phyloP scores from a whole-genome alignment of 1,284 basidiomycete genomes.

The Bjerkandera adusta region DNA sequence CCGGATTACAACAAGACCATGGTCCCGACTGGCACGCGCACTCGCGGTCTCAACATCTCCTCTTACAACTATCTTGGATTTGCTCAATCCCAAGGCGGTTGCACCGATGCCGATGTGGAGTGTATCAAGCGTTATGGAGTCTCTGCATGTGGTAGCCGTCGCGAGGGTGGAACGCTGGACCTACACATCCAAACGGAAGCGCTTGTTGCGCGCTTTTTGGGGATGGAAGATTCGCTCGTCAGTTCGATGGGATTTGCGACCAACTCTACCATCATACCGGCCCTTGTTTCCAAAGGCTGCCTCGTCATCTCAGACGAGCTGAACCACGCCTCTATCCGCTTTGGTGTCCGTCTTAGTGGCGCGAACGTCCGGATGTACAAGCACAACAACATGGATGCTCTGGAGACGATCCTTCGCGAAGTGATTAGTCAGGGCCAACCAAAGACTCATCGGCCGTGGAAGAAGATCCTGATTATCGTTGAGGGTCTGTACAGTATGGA shows the following conservation, averaged over 20 bases:
- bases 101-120: slow-evolving; percentile 91
- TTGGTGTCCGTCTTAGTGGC: slow-evolving; percentile 88
- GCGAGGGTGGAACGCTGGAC: slow-evolving; percentile 85
- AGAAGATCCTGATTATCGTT: slow-evolving; percentile 95
- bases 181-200: slow-evolving; percentile 83
- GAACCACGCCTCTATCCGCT: slow-evolving; percentile 95
- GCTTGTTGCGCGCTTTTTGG: slow-evolving; percentile 88
- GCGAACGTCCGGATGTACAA: slow-evolving; percentile 93
- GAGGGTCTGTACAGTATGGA: slow-evolving; percentile 99
- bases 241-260: slow-evolving; percentile 98
- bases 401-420: slow-evolving; percentile 86
- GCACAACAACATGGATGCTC: slow-evolving; percentile 90
- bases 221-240: slow-evolving; percentile 86
- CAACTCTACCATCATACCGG: slow-evolving; percentile 95
- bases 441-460: slow-evolving; percentile 97
- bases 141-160: slow-evolving; percentile 72
- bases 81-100: slow-evolving; percentile 90
- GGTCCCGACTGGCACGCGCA: slow-evolving; percentile 75
- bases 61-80: slow-evolving; percentile 99
- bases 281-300: slow-evolving; percentile 88
- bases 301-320: slow-evolving; percentile 97
- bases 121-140: slow-evolving; percentile 79
- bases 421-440: slow-evolving; percentile 97
- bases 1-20: slow-evolving; percentile 84
- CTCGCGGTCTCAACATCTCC: slow-evolving; percentile 93